Evolutionary conservation across 495 filamentous ascomycete genomes (phyloP).

Genomic region (Venustampulla echinocandica): DNA sequence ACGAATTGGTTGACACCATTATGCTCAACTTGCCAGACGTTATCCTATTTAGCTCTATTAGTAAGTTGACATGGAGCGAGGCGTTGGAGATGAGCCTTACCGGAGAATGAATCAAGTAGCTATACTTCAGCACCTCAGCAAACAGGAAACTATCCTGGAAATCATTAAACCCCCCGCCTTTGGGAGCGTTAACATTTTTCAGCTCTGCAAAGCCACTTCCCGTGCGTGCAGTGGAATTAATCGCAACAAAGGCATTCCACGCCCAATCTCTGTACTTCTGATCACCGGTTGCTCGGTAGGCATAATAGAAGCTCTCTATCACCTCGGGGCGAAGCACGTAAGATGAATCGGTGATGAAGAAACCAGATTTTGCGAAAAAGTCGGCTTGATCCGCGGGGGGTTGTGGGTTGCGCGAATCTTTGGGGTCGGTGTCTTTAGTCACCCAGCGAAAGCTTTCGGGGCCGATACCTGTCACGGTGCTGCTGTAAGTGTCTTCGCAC

Average conservation of each 20-base stretch:
- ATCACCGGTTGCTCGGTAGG: conserved; percentile 68
- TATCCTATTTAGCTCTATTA: conserved; percentile 32
- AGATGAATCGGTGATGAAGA: conserved; percentile 53
- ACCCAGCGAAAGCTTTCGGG: conserved; percentile 72
- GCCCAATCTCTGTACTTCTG: conserved; percentile 70
- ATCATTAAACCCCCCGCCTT: conserved; percentile 55
- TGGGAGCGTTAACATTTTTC: conserved; percentile 51
- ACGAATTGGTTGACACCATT: conserved; percentile 55
- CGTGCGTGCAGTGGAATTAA: conserved; percentile 56
- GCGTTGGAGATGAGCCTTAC: conserved; percentile 18
- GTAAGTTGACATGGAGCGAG: neutral
- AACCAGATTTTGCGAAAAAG: conserved; percentile 60
- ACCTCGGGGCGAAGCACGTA: conserved; percentile 81
- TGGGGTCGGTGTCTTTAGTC: conserved; percentile 20
- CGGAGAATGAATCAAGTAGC: conserved; percentile 57
- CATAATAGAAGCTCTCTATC: conserved; percentile 83
- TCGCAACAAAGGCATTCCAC: conserved; percentile 69
- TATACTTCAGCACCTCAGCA: conserved; percentile 84
- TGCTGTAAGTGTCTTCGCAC: conserved; percentile 66
- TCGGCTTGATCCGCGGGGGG: conserved; percentile 38
- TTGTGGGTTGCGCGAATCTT: conserved; percentile 26
- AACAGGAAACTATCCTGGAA: conserved; percentile 88
- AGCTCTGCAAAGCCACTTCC: conserved; percentile 61
- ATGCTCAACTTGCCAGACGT: conserved; percentile 56
- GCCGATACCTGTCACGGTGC: conserved; percentile 63